Evolutionary conservation across 345 rosid genomes (phyloP).

Genomic region (Euphorbia tirucalli): DNA sequence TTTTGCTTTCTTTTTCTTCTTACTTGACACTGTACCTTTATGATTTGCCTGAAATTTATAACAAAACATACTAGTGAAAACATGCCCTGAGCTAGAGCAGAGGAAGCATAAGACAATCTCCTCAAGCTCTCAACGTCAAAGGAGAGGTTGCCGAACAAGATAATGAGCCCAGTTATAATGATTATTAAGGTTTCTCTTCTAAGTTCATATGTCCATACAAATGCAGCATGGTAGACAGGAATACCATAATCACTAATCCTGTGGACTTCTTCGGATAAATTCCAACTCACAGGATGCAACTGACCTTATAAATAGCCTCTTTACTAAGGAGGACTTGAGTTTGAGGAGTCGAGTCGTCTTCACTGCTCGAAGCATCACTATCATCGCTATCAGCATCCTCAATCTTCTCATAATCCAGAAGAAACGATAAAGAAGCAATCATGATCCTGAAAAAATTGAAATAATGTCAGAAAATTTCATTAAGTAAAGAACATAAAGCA

Average conservation of each 20-base stretch:
- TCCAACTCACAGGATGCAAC: conserved; percentile 6
- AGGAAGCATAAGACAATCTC: not conserved
- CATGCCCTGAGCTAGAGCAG: no score
- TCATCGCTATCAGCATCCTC: conserved; percentile 67
- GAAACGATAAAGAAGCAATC: conserved; percentile 73
- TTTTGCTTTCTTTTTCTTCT: conserved; percentile 97
- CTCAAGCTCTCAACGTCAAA: not conserved
- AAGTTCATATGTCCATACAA: not conserved
- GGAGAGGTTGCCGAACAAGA: not conserved
- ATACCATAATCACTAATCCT: not conserved
- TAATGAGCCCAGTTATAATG: not conserved
- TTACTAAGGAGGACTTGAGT: conserved; percentile 52
- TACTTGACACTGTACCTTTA: conserved; percentile 81
- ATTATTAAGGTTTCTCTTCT: not conserved
- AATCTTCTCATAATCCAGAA: conserved; percentile 85
- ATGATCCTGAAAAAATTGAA: conserved; percentile 57
- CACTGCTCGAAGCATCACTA: conserved; percentile 54
- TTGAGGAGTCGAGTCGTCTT: conserved; percentile 56
- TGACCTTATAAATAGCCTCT: conserved; percentile 82
- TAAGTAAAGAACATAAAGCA: not conserved
- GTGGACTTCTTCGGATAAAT: not conserved
- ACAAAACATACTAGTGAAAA: conserved; percentile 3
- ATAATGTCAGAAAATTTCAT: conserved; percentile 4
- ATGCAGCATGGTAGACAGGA: not conserved
- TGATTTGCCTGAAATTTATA: conserved; percentile 58